Conservation (phyloP, 164 flowering plant genomes). For the Magnolia officinalis region DNA sequence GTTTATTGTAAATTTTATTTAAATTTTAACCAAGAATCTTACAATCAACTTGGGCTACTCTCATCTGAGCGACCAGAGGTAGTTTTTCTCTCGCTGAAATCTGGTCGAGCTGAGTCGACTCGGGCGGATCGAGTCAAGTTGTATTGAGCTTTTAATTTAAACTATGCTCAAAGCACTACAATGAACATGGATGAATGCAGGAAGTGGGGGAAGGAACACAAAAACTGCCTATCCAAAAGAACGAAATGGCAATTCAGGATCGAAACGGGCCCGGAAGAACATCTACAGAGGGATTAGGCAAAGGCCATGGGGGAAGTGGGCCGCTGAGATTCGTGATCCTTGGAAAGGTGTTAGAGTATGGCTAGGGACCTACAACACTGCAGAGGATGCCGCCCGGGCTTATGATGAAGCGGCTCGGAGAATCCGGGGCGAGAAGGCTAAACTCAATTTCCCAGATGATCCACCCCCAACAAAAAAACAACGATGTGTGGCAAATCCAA, state of each 20-base stretch:
- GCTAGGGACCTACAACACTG: conserved; percentile 64
- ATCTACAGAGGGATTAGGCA: conserved; percentile 60
- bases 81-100: no score
- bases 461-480: conserved; percentile 24
- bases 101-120: no score
- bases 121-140: no score
- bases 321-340: conserved; percentile 73
- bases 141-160: no score
- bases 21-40: no score
- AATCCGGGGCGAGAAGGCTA: conserved; percentile 67
- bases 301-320: conserved; percentile 75
- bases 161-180: not conserved
- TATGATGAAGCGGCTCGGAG: conserved; percentile 60
- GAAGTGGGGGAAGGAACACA: not conserved
- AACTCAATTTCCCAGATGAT: conserved; percentile 44
- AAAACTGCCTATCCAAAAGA: not conserved
- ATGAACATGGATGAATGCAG: not conserved
- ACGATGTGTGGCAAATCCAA: conserved; percentile 9
- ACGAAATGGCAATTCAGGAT: conserved; percentile 3
- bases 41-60: no score
- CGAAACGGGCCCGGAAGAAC: conserved; percentile 33
- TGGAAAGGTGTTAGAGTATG: conserved; percentile 53
- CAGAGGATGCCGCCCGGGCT: conserved; percentile 62
- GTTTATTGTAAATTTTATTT: no score
- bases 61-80: no score